Percentiles rank a stretch among this genome's conserved stretches.
These are phyloP conservation scores for Dryas octopetala DNA, from an alignment of 306 rosid species.

Conservation along the genomic window DNA sequence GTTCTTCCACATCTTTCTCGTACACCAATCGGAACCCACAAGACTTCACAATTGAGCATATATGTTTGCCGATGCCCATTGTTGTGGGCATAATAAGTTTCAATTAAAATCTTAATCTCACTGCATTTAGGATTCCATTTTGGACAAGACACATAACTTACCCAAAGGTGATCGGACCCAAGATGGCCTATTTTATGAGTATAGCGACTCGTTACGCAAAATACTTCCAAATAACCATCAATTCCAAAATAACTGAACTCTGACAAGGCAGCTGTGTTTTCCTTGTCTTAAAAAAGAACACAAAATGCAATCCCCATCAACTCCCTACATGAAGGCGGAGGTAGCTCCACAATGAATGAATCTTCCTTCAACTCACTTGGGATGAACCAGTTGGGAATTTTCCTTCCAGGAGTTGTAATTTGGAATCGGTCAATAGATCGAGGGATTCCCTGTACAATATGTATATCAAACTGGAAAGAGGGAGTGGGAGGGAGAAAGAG, in stretches of 20 bases:
- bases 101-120: neutral
- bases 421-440: neutral
- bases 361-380: neutral
- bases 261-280: neutral
- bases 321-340: neutral
- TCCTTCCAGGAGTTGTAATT: conserved; percentile 1
- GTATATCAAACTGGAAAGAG: neutral
- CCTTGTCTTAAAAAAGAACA: neutral
- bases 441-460: neutral
- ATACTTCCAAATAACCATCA: neutral
- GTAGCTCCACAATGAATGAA: conserved; percentile 8
- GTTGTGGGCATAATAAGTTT: too few species aligned
- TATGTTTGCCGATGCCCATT: too few species aligned
- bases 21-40: neutral
- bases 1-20: neutral
- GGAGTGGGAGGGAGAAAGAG: too few species aligned
- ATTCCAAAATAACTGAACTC: neutral
- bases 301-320: conserved; percentile 14
- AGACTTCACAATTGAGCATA: neutral
- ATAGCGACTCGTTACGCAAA: too few species aligned
- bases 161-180: neutral
- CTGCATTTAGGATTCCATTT: too few species aligned
- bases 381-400: conserved; percentile 21
- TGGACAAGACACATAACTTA: neutral
- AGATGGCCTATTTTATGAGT: neutral